A percentile compares a stretch with the other conserved stretches of the same genome.
Evolutionary conservation across 2,329 filamentous ascomycete genomes (phyloP).

Genomic region (Aspergillus aculeatinus): DNA sequence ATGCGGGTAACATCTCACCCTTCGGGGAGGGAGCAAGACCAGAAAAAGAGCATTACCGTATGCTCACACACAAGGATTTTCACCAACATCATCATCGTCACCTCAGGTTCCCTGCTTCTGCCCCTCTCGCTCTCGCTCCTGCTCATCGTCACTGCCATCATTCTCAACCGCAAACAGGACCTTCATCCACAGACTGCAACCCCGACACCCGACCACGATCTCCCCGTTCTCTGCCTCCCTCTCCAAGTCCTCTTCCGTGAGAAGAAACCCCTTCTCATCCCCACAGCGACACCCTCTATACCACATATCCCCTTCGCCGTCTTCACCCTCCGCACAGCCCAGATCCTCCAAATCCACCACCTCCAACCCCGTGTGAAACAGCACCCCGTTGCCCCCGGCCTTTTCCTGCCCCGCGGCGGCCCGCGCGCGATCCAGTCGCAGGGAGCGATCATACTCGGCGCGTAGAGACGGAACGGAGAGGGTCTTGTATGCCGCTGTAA

Average conservation of each 20-base stretch:
- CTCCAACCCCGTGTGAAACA: conserved; percentile 55
- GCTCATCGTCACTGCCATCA: conserved; percentile 11
- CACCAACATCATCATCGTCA: background rate
- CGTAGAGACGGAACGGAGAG: conserved; percentile 48
- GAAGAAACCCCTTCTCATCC: conserved; percentile 54
- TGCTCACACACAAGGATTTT: background rate
- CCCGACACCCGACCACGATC: conserved; percentile 59
- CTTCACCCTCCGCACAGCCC: conserved; percentile 39
- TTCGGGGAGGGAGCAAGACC: background rate
- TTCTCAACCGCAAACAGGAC: conserved; percentile 57
- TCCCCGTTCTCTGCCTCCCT: conserved; percentile 53
- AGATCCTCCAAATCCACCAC: conserved; percentile 59
- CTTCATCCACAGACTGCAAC: conserved; percentile 64
- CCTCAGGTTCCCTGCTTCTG: conserved; percentile 26
- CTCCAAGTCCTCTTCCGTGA: conserved; percentile 56
- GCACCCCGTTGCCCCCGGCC: conserved; percentile 24
- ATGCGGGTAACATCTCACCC: background rate
- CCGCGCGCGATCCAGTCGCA: conserved; percentile 38
- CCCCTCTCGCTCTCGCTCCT: background rate
- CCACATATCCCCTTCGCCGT: conserved; percentile 47
- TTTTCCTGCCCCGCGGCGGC: conserved; percentile 25
- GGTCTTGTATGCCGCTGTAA: conserved; percentile 58
- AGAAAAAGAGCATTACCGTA: background rate
- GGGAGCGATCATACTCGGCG: conserved; percentile 50
- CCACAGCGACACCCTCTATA: conserved; percentile 58